Percentiles rank a stretch among this genome's conserved stretches.
These are phyloP conservation scores for Clitopilus hobsonii DNA, from an alignment of 768 basidiomycete genomes.

Conservation along the genomic window DNA sequence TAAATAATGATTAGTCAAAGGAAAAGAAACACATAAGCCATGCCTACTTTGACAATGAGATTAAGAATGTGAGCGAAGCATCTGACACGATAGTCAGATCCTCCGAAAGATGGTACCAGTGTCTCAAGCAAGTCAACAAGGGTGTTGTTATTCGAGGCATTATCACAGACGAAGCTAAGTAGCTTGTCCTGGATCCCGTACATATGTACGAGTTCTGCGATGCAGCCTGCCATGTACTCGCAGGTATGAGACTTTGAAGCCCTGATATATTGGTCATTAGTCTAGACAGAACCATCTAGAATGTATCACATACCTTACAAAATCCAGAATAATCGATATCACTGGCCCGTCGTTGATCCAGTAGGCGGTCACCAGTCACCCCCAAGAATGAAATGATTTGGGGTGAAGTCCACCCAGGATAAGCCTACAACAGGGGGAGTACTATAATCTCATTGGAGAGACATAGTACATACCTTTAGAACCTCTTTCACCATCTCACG, in stretches of 20 bases:
- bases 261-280: not conserved
- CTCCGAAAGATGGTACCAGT: conserved; percentile 1
- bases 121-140: conserved; percentile 1
- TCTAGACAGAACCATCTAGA: not conserved
- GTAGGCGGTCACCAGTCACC: conserved; percentile 16
- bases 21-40: not conserved
- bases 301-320: conserved; percentile 13
- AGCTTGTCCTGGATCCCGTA: not conserved
- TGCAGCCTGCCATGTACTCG: not conserved
- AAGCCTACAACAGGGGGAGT: not conserved
- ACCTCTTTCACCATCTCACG: not conserved
- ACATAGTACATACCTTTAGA: conserved; percentile 1
- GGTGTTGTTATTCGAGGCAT: conserved; percentile 7
- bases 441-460: not conserved
- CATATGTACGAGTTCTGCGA: not conserved
- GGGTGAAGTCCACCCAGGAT: conserved; percentile 21
- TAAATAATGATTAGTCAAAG: not conserved
- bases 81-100: conserved; percentile 2
- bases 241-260: not conserved
- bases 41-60: conserved; percentile 14
- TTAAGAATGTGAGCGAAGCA: conserved; percentile 14
- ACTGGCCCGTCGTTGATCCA: conserved; percentile 16
- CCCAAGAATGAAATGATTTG: conserved; percentile 21
- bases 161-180: not conserved
- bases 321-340: conserved; percentile 13